These are phyloP conservation scores for Coemansia sp. DNA, from an alignment of 371 early-diverging fungal genomes.

Conservation along the genomic window DNA sequence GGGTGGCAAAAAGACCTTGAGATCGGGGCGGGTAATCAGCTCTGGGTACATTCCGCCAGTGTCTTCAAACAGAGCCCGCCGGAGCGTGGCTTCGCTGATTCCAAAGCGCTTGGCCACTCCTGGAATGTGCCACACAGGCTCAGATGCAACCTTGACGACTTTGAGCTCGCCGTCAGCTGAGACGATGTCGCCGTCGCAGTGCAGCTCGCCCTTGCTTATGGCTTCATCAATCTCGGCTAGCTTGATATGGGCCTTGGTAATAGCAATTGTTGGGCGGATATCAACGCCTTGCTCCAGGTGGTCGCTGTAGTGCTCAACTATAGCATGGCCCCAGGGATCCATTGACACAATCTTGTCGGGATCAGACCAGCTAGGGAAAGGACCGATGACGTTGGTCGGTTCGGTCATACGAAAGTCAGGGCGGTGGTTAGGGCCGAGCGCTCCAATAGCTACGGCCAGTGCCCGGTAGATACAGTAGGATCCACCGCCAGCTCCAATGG, in stretches of 20 bases:
- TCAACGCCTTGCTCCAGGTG: constrained; percentile 76
- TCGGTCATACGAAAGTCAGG: constrained; percentile 90
- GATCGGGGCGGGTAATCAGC: constrained; percentile 88
- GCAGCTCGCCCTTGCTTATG: constrained; percentile 63
- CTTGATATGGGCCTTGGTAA: constrained; percentile 93
- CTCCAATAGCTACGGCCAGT: constrained; percentile 89
- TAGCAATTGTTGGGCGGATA: constrained; percentile 90
- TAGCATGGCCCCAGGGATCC: constrained; percentile 90
- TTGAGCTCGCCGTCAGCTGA: constrained; percentile 78
- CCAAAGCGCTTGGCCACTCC: constrained; percentile 89
- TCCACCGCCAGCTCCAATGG: constrained; percentile 93
- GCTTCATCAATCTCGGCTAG: constrained; percentile 85
- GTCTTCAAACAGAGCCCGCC: constrained; percentile 84
- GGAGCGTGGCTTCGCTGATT: constrained; percentile 79
- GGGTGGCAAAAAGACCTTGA: constrained; percentile 92
- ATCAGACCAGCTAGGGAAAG: constrained; percentile 81
- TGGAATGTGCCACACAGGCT: constrained; percentile 96
- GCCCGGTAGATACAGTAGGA: constrained; percentile 92
- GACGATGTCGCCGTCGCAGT: constrained; percentile 81
- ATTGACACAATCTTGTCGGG: constrained; percentile 90
- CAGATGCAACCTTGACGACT: constrained; percentile 91
- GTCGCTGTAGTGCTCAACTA: constrained; percentile 60
- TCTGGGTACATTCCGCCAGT: constrained; percentile 96
- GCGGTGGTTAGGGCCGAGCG: constrained; percentile 72
- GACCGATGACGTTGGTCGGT: constrained; percentile 81